phyloP scores from a whole-genome alignment of 129 eudicot genomes.

The Kitagawia praeruptora region DNA sequence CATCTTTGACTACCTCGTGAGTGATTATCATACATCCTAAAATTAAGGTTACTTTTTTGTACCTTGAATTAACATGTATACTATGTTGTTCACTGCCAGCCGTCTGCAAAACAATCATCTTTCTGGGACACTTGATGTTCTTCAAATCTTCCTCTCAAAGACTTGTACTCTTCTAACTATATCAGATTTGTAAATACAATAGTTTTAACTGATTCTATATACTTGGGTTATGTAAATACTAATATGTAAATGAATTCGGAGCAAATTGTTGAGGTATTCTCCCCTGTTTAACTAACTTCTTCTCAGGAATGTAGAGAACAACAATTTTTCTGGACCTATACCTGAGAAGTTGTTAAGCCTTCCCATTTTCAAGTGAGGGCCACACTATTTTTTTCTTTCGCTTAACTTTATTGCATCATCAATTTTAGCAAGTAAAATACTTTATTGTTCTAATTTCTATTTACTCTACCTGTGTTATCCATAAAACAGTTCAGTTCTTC shows the following conservation, averaged over 20 bases:
- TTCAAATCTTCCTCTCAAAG: constrained; percentile 75
- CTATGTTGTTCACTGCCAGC: constrained; percentile 50
- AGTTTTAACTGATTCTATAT: background rate
- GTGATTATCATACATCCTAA: constrained; percentile 18
- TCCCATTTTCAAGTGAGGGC: constrained; percentile 56
- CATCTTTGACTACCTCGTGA: constrained; percentile 67
- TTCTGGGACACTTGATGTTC: constrained; percentile 80
- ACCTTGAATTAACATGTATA: background rate
- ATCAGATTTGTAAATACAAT: background rate
- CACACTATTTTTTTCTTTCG: background rate
- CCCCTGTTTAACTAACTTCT: background rate
- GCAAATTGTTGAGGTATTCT: background rate
- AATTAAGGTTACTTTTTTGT: background rate
- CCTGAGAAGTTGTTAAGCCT: constrained; percentile 63
- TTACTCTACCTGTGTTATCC: background rate
- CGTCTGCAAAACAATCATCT: constrained; percentile 93
- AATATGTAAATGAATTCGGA: background rate
- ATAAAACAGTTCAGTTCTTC: background rate
- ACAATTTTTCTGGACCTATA: constrained; percentile 77
- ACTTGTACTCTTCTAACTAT: constrained; percentile 51
- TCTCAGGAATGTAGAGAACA: constrained; percentile 70
- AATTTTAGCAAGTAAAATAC: background rate
- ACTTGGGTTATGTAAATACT: background rate
- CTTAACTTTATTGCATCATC: background rate
- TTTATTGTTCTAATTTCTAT: background rate